These are phyloP conservation scores for Uronychia binucleata DNA, from an alignment of 73 alveolate species.

Conservation along the genomic window DNA sequence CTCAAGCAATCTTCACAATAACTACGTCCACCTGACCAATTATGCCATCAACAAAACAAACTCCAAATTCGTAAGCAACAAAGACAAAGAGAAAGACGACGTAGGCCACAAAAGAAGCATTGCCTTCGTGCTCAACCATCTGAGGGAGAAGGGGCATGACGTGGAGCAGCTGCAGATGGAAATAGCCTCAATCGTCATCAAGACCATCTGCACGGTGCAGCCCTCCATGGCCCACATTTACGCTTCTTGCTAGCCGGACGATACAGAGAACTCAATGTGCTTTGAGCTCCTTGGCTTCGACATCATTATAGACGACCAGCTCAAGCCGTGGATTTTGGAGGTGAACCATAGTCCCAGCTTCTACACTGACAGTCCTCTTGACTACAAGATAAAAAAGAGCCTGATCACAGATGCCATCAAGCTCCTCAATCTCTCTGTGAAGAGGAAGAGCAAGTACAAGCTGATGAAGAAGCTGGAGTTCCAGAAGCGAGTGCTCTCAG, in stretches of 20 bases:
- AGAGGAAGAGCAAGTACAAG: constrained; percentile 46
- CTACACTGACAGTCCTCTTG: constrained; percentile 6
- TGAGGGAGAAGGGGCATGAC: neutral
- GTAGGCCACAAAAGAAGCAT: constrained; percentile 66
- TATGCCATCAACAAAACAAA: constrained; percentile 41
- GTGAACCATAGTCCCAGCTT: constrained; percentile 6
- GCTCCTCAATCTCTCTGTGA: neutral
- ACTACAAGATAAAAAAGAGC: neutral
- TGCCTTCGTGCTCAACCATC: constrained; percentile 36
- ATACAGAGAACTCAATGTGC: neutral
- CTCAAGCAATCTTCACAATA: constrained; percentile 4
- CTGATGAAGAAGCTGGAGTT: neutral
- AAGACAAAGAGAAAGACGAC: constrained; percentile 56
- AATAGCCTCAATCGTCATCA: neutral
- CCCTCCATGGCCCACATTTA: neutral
- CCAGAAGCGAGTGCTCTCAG: constrained; percentile 10
- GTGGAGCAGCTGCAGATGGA: constrained; percentile 20
- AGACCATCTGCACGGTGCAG: neutral
- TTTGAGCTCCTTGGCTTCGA: constrained; percentile 11
- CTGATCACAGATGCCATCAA: neutral
- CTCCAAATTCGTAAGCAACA: constrained; percentile 50
- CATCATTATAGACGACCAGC: neutral
- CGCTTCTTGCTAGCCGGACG: neutral
- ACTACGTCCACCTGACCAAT: constrained; percentile 41
- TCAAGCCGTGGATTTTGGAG: constrained; percentile 1